phyloP scores from a whole-genome alignment of 2,329 filamentous ascomycete genomes.

The Colletotrichum sp. region DNA sequence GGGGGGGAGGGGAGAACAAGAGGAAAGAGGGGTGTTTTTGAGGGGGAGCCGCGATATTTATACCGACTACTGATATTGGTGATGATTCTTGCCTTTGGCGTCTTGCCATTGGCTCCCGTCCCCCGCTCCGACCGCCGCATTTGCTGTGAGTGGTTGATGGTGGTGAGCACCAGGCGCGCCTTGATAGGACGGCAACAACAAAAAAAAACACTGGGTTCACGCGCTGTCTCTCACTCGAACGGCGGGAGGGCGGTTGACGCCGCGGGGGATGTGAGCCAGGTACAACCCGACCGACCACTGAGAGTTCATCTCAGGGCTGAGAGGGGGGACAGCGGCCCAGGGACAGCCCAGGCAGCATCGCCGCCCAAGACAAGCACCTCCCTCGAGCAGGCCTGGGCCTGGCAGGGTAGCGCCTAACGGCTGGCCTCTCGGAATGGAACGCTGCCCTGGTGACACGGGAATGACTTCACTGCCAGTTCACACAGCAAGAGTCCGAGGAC shows the following conservation, averaged over 20 bases:
- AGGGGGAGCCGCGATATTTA: slow-evolving; percentile 34
- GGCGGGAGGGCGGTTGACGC: background rate
- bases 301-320: background rate
- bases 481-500: background rate
- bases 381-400: too few species aligned
- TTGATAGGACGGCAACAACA: slow-evolving; percentile 2
- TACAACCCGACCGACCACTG: background rate
- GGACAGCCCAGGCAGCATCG: slow-evolving; percentile 20
- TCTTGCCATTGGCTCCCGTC: slow-evolving; percentile 21
- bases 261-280: background rate
- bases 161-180: background rate
- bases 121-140: background rate
- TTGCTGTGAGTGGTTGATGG: background rate
- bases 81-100: slow-evolving; percentile 5
- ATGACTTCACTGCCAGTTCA: slow-evolving; percentile 5
- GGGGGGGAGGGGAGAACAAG: slow-evolving; percentile 54
- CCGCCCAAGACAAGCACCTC: background rate
- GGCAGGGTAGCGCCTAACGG: background rate
- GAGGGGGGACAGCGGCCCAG: background rate
- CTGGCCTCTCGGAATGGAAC: background rate
- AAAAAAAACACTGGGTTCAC: background rate
- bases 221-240: background rate
- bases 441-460: background rate
- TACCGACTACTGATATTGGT: slow-evolving; percentile 30
- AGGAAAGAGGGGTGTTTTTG: slow-evolving; percentile 27